Percentiles rank a stretch among this genome's conserved stretches.
Conservation (phyloP, 495 filamentous ascomycete species). For the Cenococcum geophilum region DNA sequence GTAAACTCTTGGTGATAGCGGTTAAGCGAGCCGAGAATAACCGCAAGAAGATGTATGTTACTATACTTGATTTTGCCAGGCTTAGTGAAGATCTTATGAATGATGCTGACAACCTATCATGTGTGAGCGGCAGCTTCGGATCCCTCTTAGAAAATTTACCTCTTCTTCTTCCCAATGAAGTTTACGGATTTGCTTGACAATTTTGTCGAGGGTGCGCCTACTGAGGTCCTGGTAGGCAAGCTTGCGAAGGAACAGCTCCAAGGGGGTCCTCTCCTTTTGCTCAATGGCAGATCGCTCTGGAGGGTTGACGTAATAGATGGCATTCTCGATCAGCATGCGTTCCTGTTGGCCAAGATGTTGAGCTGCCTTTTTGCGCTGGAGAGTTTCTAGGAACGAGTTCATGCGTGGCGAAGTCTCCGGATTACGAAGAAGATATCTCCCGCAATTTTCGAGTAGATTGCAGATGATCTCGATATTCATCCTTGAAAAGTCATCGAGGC, state of each 20-base stretch:
- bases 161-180: constrained; percentile 95
- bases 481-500: constrained; percentile 92
- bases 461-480: constrained; percentile 99
- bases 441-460: constrained; percentile 94
- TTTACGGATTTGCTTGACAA: constrained; percentile 86
- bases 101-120: constrained; percentile 61
- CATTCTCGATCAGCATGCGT: constrained; percentile 97
- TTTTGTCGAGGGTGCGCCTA: constrained; percentile 86
- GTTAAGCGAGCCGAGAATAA: constrained; percentile 81
- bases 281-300: constrained; percentile 88
- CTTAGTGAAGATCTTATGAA: constrained; percentile 90
- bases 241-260: constrained; percentile 86
- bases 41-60: constrained; percentile 90
- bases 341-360: constrained; percentile 95
- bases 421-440: constrained; percentile 87
- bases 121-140: not conserved
- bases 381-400: constrained; percentile 86
- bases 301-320: constrained; percentile 95
- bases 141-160: constrained; percentile 41
- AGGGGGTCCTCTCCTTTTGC: constrained; percentile 90
- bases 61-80: constrained; percentile 96
- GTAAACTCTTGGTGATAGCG: constrained; percentile 89
- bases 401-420: constrained; percentile 90
- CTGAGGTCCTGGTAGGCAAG: constrained; percentile 89
- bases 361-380: constrained; percentile 91